phyloP scores from a whole-genome alignment of 148 eudicot species.

The Cornus controversa region DNA sequence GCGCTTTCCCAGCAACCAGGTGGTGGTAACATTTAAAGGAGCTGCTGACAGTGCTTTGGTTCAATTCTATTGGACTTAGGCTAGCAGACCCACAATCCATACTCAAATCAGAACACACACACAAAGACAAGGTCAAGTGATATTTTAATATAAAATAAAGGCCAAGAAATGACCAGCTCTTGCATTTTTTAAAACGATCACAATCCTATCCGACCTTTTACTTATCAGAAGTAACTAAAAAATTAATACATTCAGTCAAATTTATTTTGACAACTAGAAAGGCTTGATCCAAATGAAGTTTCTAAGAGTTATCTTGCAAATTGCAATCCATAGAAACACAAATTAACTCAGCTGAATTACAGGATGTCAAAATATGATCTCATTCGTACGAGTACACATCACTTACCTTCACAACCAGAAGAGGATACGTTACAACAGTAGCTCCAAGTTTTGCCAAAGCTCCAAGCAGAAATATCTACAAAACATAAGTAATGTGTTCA shows the following conservation, averaged over 20 bases:
- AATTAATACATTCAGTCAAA: no score
- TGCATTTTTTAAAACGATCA: neutral
- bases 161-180: neutral
- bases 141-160: neutral
- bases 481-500: conserved; percentile 12
- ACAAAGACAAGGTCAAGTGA: neutral
- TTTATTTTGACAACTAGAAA: neutral
- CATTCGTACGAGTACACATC: neutral
- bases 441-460: conserved; percentile 99
- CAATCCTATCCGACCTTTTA: no score
- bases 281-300: neutral
- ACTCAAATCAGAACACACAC: neutral
- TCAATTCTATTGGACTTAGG: neutral
- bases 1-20: neutral
- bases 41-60: conserved; percentile 1
- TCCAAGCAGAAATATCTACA: conserved; percentile 84
- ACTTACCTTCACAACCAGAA: conserved; percentile 87
- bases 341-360: neutral
- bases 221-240: no score
- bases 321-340: neutral
- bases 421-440: conserved; percentile 93
- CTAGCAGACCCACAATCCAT: neutral
- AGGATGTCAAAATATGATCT: neutral
- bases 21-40: neutral
- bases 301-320: neutral